These are phyloP conservation scores for Candida dajiaensis DNA, from an alignment of 805 yeast species.

Conservation along the genomic window DNA sequence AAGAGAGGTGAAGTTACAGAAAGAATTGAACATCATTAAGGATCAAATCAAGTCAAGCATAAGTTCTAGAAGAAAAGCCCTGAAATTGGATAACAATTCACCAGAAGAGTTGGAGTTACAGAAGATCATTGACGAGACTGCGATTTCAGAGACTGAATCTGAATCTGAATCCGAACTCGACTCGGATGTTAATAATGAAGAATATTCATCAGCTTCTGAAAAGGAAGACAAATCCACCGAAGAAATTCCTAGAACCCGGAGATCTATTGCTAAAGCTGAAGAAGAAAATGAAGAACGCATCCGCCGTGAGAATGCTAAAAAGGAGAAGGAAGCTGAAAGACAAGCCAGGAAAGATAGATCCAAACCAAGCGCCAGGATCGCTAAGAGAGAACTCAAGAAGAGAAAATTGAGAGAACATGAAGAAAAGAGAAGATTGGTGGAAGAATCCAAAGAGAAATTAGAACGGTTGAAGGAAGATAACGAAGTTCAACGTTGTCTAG, in stretches of 20 bases:
- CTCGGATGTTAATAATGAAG: conserved; percentile 12
- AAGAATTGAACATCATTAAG: conserved; percentile 50
- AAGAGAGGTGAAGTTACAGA: conserved; percentile 60
- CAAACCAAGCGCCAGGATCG: conserved; percentile 31
- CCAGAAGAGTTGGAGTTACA: conserved; percentile 38
- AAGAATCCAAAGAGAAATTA: conserved; percentile 25
- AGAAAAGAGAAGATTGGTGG: conserved; percentile 24
- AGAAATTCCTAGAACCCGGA: conserved; percentile 22
- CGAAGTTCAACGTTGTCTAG: conserved; percentile 41
- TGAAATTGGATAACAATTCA: conserved; percentile 37
- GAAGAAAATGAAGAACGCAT: conserved; percentile 16
- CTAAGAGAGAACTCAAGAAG: conserved; percentile 29
- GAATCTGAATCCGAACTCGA: conserved; percentile 17
- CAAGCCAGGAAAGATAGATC: conserved; percentile 20
- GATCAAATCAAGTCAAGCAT: conserved; percentile 52
- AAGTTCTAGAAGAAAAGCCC: conserved; percentile 49
- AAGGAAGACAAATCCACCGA: conserved; percentile 1
- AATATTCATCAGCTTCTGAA: conserved; percentile 8
- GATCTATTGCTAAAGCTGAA: conserved; percentile 20
- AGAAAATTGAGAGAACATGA: conserved; percentile 28
- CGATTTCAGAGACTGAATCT: conserved; percentile 28
- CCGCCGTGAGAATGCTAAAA: conserved; percentile 6
- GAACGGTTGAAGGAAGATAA: conserved; percentile 31
- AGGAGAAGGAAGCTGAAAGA: conserved; percentile 14
- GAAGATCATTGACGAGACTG: conserved; percentile 33